These are phyloP conservation scores for Epichloe gansuensis DNA, from an alignment of 2,329 filamentous ascomycete species.

Conservation along the genomic window DNA sequence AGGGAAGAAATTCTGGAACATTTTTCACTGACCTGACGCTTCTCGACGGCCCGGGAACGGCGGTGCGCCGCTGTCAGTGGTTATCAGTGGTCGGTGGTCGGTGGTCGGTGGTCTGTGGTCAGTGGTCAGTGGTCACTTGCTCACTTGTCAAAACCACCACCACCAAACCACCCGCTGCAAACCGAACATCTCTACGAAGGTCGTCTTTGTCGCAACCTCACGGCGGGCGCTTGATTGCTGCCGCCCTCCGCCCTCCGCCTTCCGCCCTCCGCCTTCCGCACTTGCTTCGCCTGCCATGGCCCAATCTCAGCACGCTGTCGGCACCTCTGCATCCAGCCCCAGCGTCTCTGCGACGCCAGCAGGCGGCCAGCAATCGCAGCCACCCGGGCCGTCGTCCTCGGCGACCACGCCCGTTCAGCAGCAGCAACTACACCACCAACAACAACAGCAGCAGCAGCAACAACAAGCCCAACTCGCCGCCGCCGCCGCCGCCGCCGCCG, in stretches of 20 bases:
- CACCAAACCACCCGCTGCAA: slow-evolving; percentile 19
- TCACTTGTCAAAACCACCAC: not conserved
- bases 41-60: slow-evolving; percentile 9
- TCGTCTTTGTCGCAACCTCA: slow-evolving; percentile 4
- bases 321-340: slow-evolving; percentile 11
- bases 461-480: slow-evolving; percentile 2
- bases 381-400: not conserved
- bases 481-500: slow-evolving; percentile 1
- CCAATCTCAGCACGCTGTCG: slow-evolving; percentile 9
- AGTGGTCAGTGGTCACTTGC: no score
- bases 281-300: slow-evolving; percentile 9
- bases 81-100: not conserved
- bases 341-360: slow-evolving; percentile 10
- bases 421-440: slow-evolving; percentile 8
- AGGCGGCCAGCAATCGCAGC: slow-evolving; percentile 3
- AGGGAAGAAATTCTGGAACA: no score
- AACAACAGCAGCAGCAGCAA: slow-evolving; percentile 8
- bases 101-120: not conserved
- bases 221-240: slow-evolving; percentile 4
- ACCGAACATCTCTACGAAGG: slow-evolving; percentile 14
- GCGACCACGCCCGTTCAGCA: slow-evolving; percentile 3
- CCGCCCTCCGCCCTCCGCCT: not conserved
- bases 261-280: not conserved
- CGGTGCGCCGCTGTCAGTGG: not conserved
- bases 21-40: not conserved